Base-by-base conservation (phyloP, 176 grass and related monocot species). In the Oryza nivara region DNA sequence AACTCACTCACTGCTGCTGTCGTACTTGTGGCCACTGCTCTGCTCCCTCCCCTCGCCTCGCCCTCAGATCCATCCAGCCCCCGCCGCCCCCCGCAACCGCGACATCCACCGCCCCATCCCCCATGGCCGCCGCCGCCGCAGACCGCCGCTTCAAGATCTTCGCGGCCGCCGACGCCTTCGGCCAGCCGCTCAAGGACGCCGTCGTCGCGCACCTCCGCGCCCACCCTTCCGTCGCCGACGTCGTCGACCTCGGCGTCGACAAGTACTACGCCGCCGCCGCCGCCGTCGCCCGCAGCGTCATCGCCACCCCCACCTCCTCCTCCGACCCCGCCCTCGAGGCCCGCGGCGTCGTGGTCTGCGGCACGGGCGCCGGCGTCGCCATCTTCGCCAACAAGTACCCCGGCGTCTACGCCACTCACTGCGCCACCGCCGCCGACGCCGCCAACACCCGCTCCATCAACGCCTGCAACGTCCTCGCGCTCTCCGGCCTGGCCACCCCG, bases 311-410 rank as follows among this genome's bases (percentile, higher is more conserved):
- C 82, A 77, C 81, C 43, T 17, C 84, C 13, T 60, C 88, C 35
- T 11, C 84, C 43, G 22, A 80, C 10, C 30, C 86, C 3, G 67
- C 5, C 0, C 22, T 76, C 17, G 89, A 94, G 46, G 46, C 79
- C 51, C 92, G 92, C 30, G 92, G 95, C 80, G 79, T 95, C 65
- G 84, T 95, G 45, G 87, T 91, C 58, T 98, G 91, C 67, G 92
- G 95, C 80, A 98, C 95, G 17, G 95, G 95, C 71, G 88, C 93
- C 15, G 95, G 92, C 63, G 92, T 98, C 35, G 73, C 85, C 84
- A 98, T 98, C 12, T 98, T 98, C 88, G 91, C 95, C 54, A 98
- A 98, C 91, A 98, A 98, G 84, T 88, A 93, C 87, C 95, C 95
- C 40, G 79, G 89, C 43, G 92, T 93, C 36, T 98, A 98, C 81